Base-by-base conservation (phyloP, 805 yeast genomes). In the Kodamaea lidongshanica region DNA sequence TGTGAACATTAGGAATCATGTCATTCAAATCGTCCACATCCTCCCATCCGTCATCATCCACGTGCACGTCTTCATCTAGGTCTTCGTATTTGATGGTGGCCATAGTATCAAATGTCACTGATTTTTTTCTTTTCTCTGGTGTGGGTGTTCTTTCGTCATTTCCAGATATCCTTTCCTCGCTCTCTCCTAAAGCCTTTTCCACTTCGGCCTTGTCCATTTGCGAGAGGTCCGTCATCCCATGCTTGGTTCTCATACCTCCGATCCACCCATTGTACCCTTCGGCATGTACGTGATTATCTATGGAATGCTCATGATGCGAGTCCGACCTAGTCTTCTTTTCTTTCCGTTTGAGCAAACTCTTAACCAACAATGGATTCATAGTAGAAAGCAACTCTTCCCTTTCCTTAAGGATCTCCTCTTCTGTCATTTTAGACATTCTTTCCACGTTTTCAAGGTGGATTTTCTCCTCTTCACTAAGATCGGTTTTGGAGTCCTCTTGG, bases 401-500 rank as follows among this genome's bases (percentile, higher is more conserved):
- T 41, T 84, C 89, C 26, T 61, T 54, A 19, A 67, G 61, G 19
- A 84, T 69, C 46, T 87, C 86, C 11, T 72, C 79, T 2, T 64
- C 67, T 2, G 79, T 61, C 88, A 87, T 79, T 9, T 56, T 51
- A 20, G 74, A 59, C 33, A 88, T 50, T 23, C 67, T 62, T 21
- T 75, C 72, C 38, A 82, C 52, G 52, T 86, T 88, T 46, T 87
- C 95, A 33, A 70, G 50, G 50, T 85, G 89, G 13, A 87, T 84
- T 47, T 73, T 69, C 40, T 81, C 88, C 0, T 80, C 73, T 42
- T 83, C 94, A n/a, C n/a, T n/a, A n/a, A 0, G 79, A 57, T 27
- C 70, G 37, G 10, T 53, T 56, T 3, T 41, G 37, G 15, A 23
- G 27, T 40, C 34, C 20, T 37, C 32, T 12, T 21, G 33, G 21